phyloP scores from a whole-genome alignment of 805 yeast species.

The Zygosaccharomyces siamensis region DNA sequence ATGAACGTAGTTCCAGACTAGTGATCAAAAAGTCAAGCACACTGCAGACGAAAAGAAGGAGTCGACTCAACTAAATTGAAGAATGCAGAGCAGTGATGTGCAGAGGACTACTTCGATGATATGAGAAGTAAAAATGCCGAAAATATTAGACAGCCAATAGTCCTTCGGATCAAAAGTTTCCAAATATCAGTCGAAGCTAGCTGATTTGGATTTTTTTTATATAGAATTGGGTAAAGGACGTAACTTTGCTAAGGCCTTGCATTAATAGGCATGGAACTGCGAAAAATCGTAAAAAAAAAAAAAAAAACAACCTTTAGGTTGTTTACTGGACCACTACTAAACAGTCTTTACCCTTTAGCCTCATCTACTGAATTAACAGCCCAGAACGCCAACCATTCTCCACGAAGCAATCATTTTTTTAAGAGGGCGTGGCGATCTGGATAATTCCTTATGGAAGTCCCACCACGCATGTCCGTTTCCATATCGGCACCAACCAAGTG shows the following conservation, averaged over 20 bases:
- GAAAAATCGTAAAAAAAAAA: constrained; percentile 5
- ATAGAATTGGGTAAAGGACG: constrained; percentile 1
- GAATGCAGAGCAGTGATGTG: background rate
- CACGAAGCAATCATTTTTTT: constrained; percentile 3
- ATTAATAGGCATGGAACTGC: constrained; percentile 1
- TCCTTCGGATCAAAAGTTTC: background rate
- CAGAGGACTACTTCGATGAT: background rate
- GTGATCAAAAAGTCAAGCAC: background rate
- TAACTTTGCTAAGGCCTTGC: constrained; percentile 1
- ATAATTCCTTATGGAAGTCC: background rate
- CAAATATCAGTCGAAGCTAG: background rate
- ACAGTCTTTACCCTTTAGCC: constrained; percentile 3
- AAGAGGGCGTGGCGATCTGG: background rate
- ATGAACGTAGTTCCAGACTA: background rate
- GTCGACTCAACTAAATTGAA: background rate
- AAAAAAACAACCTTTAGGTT: background rate
- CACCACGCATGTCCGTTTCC: background rate
- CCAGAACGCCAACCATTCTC: constrained; percentile 6
- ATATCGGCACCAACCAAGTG: background rate
- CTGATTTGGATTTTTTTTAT: constrained; percentile 1
- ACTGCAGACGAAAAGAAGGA: background rate
- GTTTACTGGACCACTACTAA: constrained; percentile 2
- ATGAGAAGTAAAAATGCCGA: background rate
- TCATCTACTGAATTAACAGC: constrained; percentile 3
- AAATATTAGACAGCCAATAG: background rate